These are phyloP conservation scores for Stropharia rugosoannulata DNA, from an alignment of 768 basidiomycete genomes.

Conservation along the genomic window DNA sequence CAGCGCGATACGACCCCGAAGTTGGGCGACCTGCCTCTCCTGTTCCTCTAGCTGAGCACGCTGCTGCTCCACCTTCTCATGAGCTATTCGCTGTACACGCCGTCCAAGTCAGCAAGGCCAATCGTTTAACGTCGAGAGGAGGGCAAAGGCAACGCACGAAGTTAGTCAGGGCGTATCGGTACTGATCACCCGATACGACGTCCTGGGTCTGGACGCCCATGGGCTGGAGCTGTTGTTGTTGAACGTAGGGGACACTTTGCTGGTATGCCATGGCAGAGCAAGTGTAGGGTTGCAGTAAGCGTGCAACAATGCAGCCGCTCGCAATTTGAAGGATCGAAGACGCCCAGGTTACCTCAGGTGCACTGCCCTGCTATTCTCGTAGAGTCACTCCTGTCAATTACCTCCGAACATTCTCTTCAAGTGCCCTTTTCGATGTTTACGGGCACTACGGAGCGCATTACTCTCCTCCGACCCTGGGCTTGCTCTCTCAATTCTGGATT, in stretches of 20 bases:
- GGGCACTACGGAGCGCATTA: slow-evolving; percentile 4
- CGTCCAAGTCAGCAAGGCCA: neutral
- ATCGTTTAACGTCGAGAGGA: neutral
- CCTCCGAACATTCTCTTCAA: neutral
- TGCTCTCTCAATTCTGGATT: neutral
- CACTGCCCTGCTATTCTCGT: slow-evolving; percentile 2
- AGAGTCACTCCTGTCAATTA: slow-evolving; percentile 11
- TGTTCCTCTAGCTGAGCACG: slow-evolving; percentile 78
- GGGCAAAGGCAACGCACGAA: slow-evolving; percentile 51
- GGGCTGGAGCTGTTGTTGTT: slow-evolving; percentile 27
- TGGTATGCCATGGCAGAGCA: slow-evolving; percentile 26
- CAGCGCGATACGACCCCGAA: slow-evolving; percentile 67
- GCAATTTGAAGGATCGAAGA: slow-evolving; percentile 1
- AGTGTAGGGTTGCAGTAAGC: slow-evolving; percentile 13
- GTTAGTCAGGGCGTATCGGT: slow-evolving; percentile 81
- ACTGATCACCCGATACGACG: slow-evolving; percentile 60
- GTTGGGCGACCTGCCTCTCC: slow-evolving; percentile 75
- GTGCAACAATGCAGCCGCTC: neutral
- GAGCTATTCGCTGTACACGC: slow-evolving; percentile 66
- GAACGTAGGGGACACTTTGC: slow-evolving; percentile 15
- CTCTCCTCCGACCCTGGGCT: slow-evolving; percentile 1
- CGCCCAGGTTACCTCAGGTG: slow-evolving; percentile 11
- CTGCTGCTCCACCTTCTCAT: slow-evolving; percentile 87
- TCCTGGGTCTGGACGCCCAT: slow-evolving; percentile 28
- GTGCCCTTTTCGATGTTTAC: neutral